These are phyloP conservation scores for Chlorella sp. DNA, from an alignment of 139 green algal species.

Conservation along the genomic window DNA sequence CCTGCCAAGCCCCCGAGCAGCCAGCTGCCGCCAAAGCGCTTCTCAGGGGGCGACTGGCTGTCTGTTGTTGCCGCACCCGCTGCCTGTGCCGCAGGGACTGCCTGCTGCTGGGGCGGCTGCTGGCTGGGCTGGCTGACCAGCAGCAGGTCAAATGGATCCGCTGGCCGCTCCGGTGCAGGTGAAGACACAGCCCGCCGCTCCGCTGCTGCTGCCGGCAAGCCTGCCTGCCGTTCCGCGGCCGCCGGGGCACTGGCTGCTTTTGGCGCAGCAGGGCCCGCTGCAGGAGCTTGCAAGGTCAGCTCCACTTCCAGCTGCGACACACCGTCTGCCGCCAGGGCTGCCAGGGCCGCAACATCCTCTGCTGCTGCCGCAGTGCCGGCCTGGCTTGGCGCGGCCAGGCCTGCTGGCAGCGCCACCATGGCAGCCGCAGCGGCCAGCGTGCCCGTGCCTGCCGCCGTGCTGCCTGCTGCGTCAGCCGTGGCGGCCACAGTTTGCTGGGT, in stretches of 20 bases:
- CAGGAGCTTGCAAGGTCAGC: neutral
- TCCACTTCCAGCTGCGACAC: slow-evolving; percentile 27
- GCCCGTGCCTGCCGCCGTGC: neutral
- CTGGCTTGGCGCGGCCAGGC: neutral
- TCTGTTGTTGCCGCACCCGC: neutral
- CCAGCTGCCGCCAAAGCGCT: slow-evolving; percentile 2
- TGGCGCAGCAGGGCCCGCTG: neutral
- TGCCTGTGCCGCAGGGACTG: neutral
- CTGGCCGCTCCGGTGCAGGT: neutral
- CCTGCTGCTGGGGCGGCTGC: neutral
- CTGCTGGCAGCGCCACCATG: neutral
- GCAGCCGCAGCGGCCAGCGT: neutral
- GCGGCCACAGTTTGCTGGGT: neutral
- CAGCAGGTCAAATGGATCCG: slow-evolving; percentile 2
- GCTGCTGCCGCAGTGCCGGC: neutral
- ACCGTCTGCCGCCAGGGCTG: neutral
- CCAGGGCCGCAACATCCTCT: neutral
- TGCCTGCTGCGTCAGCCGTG: neutral
- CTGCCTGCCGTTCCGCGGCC: neutral
- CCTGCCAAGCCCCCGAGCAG: neutral
- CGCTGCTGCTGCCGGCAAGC: neutral
- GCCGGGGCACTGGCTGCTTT: neutral
- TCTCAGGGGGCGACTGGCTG: neutral
- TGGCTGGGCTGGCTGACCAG: slow-evolving; percentile 13
- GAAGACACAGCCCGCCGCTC: too few relatives aligned